Evolutionary conservation across 306 rosid genomes (phyloP), one percentile per base, ranked within the genome.

Genomic region (Urtica urens): DNA sequence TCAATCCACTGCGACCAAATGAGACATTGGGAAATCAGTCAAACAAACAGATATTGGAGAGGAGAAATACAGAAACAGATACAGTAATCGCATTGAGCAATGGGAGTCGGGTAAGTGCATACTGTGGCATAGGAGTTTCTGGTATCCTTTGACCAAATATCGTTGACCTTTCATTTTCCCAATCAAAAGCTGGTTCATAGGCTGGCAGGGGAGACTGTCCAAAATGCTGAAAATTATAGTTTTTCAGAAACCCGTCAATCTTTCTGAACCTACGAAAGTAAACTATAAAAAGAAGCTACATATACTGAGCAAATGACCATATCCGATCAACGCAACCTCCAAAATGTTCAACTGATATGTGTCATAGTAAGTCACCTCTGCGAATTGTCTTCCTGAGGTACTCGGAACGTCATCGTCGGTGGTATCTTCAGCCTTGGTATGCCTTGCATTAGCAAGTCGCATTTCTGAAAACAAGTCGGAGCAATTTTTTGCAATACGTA

Each of bases 131-230:
- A 39, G 99, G 99, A 69, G 83, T 63, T 75, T 90, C 99, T 1
- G 85, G 84, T 50, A 73, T 73, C 77, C 99, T 78, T 80, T 90
- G 99, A 22, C 99, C 95, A 74, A 82, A 86, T 77, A 82, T 90
- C 85, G 79, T 62, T 3, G 81, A 82, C 70, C 99, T 79, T 79
- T 90, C 99, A 58, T 85, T 81, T 71, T 90, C 99, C 99, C 99
- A 90, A 68, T 90, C 99, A 79, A 81, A 90, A 12, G 95, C 99
- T 2, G 95, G 99, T 57, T 85, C 95, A 52, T 90, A 90, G 24
- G 95, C 95, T 41, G 95, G 99, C 57, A 90, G 86, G 13, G 95
- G 87, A 46, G 95, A 90, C 27, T 71, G 82, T 75, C 81, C 85
- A 71, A 77, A 69, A 72, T 85, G 94, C 99, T 85, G 78, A 68